Conservation (phyloP, 148 eudicot species). For the Nepenthes mirabilis region DNA sequence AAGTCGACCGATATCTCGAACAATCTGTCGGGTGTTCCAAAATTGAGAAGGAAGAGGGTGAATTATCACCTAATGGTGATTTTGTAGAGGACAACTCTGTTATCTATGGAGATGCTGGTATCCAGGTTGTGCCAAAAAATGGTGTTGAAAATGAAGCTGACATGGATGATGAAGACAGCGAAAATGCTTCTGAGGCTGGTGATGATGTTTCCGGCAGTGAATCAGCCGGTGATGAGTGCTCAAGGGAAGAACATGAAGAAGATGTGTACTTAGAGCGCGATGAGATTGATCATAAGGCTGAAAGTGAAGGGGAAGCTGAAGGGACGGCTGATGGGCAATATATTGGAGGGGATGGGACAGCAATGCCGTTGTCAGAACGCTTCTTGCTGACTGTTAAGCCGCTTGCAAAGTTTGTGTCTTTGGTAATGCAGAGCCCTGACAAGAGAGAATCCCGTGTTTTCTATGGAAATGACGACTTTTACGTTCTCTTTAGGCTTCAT, state of each 20-base stretch:
- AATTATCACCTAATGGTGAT: conserved; percentile 64
- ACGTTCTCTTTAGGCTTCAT: conserved; percentile 81
- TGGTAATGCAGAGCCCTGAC: conserved; percentile 20
- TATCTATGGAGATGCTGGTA: conserved; percentile 21
- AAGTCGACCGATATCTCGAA: conserved; percentile 21
- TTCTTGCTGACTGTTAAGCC: conserved; percentile 47
- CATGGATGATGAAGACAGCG: conserved; percentile 84
- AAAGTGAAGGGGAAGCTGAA: conserved; percentile 89
- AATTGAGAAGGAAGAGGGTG: conserved; percentile 84
- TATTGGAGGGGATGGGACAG: conserved; percentile 35
- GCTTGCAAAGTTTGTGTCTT: conserved; percentile 50
- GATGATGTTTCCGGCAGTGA: conserved; percentile 73
- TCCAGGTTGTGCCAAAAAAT: conserved; percentile 23
- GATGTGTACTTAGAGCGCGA: conserved; percentile 59
- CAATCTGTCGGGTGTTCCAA: conserved; percentile 32
- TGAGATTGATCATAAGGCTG: conserved; percentile 67
- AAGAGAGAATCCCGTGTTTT: conserved; percentile 46
- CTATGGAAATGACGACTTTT: conserved; percentile 77
- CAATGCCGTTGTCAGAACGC: conserved; percentile 37
- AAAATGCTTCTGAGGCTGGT: conserved; percentile 60
- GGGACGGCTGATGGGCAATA: conserved; percentile 58
- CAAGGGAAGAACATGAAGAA: conserved; percentile 65
- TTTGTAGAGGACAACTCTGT: conserved; percentile 48
- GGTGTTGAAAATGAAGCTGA: conserved; percentile 47
- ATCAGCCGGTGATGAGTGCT: conserved; percentile 80